phyloP scores from a whole-genome alignment of 176 grass and related monocot genomes.

The Dendrocalamus sinicus region DNA sequence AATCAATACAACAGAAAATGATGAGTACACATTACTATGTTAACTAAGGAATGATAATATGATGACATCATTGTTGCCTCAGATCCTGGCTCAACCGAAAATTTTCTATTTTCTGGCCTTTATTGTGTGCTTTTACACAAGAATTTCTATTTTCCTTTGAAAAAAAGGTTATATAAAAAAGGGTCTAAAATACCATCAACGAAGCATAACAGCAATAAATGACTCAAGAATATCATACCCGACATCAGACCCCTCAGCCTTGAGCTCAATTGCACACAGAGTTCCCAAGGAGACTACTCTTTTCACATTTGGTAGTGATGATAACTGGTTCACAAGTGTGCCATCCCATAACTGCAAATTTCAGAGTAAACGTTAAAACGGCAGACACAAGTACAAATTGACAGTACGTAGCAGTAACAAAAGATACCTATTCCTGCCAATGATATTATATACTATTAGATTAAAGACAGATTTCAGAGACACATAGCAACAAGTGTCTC shows the following conservation, averaged over 20 bases:
- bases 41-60: neutral
- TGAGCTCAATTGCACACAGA: slow-evolving; percentile 78
- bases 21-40: neutral
- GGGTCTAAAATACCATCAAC: too few relatives aligned
- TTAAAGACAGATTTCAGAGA: slow-evolving; percentile 12
- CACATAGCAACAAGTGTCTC: neutral
- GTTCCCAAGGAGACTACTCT: slow-evolving; percentile 80
- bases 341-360: too few relatives aligned
- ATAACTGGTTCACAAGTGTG: slow-evolving; percentile 69
- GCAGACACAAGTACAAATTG: neutral
- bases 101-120: too few relatives aligned
- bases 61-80: neutral
- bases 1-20: neutral
- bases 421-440: slow-evolving; percentile 9
- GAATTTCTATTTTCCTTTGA: too few relatives aligned
- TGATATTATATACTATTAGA: neutral
- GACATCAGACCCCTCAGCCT: slow-evolving; percentile 76
- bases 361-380: too few relatives aligned
- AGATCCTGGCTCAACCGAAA: neutral
- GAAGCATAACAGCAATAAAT: slow-evolving; percentile 15
- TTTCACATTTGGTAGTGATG: slow-evolving; percentile 66
- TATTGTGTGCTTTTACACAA: too few relatives aligned
- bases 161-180: too few relatives aligned
- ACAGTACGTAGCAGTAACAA: neutral
- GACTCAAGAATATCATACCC: slow-evolving; percentile 63